Percentiles rank a stretch among this genome's conserved stretches.
phyloP scores from a whole-genome alignment of 768 basidiomycete species.

The Leccinum sublutescens region DNA sequence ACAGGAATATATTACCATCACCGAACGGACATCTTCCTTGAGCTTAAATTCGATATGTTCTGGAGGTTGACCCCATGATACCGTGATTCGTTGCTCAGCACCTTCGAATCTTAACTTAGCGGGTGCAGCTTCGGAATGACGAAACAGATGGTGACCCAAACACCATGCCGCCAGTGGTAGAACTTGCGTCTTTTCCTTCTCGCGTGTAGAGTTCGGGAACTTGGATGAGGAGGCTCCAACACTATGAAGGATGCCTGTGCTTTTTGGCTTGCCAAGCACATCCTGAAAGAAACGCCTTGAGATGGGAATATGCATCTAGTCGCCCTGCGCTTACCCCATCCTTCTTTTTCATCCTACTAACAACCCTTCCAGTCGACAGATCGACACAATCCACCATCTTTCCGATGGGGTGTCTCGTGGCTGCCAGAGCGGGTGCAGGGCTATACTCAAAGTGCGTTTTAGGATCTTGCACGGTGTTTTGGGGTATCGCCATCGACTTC shows the following conservation, averaged over 20 bases:
- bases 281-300: conserved; percentile 11
- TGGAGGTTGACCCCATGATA: conserved; percentile 11
- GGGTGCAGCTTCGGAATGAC: conserved; percentile 10
- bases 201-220: conserved; percentile 18
- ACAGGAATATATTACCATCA: conserved; percentile 13
- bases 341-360: conserved; percentile 27
- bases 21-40: conserved; percentile 11
- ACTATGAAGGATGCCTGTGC: conserved; percentile 9
- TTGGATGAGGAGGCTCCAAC: conserved; percentile 30
- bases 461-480: conserved; percentile 10
- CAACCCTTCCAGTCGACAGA: background rate
- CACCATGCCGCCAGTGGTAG: conserved; percentile 31
- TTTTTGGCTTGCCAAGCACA: background rate
- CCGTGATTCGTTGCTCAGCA: conserved; percentile 3
- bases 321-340: conserved; percentile 18
- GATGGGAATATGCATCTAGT: background rate
- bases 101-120: conserved; percentile 16
- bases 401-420: background rate
- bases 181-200: conserved; percentile 2
- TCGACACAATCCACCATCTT: conserved; percentile 6
- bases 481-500: conserved; percentile 17
- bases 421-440: conserved; percentile 2
- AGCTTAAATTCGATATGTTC: conserved; percentile 16
- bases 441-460: conserved; percentile 9
- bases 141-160: conserved; percentile 23